phyloP scores from a whole-genome alignment of 352 stramenopile species.

The Hyaloperonospora brassicae region DNA sequence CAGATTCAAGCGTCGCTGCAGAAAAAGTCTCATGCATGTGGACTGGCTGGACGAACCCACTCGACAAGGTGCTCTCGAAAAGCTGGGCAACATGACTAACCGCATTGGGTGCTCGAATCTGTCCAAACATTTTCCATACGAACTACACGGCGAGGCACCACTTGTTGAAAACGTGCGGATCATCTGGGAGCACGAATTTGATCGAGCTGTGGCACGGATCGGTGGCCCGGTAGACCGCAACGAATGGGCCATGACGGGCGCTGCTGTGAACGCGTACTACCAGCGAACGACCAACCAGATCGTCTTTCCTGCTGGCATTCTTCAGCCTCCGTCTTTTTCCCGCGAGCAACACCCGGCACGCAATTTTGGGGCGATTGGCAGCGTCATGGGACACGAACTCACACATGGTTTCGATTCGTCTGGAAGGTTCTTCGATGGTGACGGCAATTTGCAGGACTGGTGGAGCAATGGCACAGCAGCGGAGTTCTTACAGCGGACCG shows the following conservation, averaged over 20 bases:
- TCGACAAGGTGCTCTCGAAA: conserved; percentile 73
- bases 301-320: conserved; percentile 93
- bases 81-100: conserved; percentile 76
- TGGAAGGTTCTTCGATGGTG: conserved; percentile 80
- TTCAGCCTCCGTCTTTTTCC: conserved; percentile 92
- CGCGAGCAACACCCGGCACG: conserved; percentile 69
- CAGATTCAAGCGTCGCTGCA: conserved; percentile 76
- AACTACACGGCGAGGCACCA: conserved; percentile 22
- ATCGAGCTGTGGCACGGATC: conserved; percentile 32
- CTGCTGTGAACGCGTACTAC: conserved; percentile 90
- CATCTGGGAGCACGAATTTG: conserved; percentile 38
- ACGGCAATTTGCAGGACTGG: conserved; percentile 90
- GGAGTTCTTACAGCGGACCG: conserved; percentile 59
- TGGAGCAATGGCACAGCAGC: conserved; percentile 83
- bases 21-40: conserved; percentile 67
- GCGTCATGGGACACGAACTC: conserved; percentile 92
- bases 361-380: conserved; percentile 91
- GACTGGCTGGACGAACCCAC: too few species aligned
- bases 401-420: conserved; percentile 94
- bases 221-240: conserved; percentile 43
- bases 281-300: conserved; percentile 81
- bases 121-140: conserved; percentile 30
- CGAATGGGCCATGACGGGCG: conserved; percentile 88
- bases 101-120: conserved; percentile 52
- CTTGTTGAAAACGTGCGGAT: conserved; percentile 42